phyloP scores from a whole-genome alignment of 2,329 filamentous ascomycete genomes.

The Paecilomyces variotii region DNA sequence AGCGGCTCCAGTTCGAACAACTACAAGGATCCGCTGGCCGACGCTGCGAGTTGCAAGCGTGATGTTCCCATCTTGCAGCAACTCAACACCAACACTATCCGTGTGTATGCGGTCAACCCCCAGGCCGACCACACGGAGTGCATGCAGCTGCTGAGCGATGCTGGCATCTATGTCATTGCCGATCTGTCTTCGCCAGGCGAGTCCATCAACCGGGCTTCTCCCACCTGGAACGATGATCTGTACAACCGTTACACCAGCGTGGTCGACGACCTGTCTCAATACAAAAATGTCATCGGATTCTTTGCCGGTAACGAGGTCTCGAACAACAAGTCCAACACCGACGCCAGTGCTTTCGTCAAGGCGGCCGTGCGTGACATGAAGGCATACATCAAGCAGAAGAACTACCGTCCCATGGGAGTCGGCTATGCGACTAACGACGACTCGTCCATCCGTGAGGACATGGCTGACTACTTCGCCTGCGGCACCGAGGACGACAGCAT shows the following conservation, averaged over 20 bases:
- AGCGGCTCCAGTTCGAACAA: conserved; percentile 30
- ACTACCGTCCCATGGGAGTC: conserved; percentile 72
- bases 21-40: conserved; percentile 78
- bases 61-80: conserved; percentile 75
- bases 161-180: conserved; percentile 90
- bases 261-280: conserved; percentile 70
- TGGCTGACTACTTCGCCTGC: conserved; percentile 94
- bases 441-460: conserved; percentile 66
- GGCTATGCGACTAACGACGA: conserved; percentile 97
- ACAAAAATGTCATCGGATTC: conserved; percentile 91
- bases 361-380: conserved; percentile 95
- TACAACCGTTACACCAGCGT: conserved; percentile 77
- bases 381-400: conserved; percentile 76
- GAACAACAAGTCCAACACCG: conserved; percentile 80
- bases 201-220: conserved; percentile 78
- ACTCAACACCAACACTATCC: conserved; percentile 84
- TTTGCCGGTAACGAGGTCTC: conserved; percentile 98
- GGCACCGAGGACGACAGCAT: conserved; percentile 59
- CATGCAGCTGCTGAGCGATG: conserved; percentile 73
- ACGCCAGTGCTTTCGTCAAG: conserved; percentile 90
- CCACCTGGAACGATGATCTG: conserved; percentile 70
- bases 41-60: conserved; percentile 63
- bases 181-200: conserved; percentile 73
- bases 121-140: conserved; percentile 68
- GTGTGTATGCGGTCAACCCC: conserved; percentile 88